A percentile compares a stretch with the other conserved stretches of the same genome.
Conservation (phyloP, 2,329 filamentous ascomycete species). For the Beauveria sp. region DNA sequence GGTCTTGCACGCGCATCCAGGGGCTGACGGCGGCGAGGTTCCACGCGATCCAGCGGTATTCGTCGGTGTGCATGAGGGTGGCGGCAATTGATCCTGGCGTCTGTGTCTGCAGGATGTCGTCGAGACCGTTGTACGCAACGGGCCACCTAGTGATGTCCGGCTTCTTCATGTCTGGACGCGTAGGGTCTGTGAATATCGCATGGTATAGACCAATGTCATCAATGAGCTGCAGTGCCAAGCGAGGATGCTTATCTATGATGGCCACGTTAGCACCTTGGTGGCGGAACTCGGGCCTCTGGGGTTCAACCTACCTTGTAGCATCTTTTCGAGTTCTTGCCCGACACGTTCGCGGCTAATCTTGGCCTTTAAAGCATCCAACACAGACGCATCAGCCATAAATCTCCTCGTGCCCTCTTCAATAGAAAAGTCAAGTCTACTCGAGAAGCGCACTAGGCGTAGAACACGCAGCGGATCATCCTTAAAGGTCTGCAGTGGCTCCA, state of each 20-base stretch:
- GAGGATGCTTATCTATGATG: constrained; percentile 47
- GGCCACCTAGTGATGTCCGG: constrained; percentile 56
- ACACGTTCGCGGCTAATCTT: constrained; percentile 94
- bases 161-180: constrained; percentile 38
- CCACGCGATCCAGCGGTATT: constrained; percentile 70
- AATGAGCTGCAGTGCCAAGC: constrained; percentile 55
- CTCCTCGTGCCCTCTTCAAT: constrained; percentile 64
- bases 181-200: constrained; percentile 66
- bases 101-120: constrained; percentile 37
- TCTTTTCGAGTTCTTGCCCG: constrained; percentile 83
- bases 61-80: constrained; percentile 52
- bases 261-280: not conserved
- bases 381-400: constrained; percentile 72
- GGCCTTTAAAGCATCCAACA: constrained; percentile 66
- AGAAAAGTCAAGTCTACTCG: constrained; percentile 70
- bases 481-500: constrained; percentile 87
- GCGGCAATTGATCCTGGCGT: constrained; percentile 41
- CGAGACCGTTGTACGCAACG: constrained; percentile 56
- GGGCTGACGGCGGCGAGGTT: constrained; percentile 66
- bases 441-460: constrained; percentile 80
- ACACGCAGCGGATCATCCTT: constrained; percentile 88
- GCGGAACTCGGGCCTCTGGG: not conserved
- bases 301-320: constrained; percentile 57
- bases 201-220: constrained; percentile 60
- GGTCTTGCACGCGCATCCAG: constrained; percentile 49